A percentile compares a stretch with the other conserved stretches of the same genome.
phyloP scores from a whole-genome alignment of 371 early-diverging fungal species.

The Syncephalastrum racemosum region DNA sequence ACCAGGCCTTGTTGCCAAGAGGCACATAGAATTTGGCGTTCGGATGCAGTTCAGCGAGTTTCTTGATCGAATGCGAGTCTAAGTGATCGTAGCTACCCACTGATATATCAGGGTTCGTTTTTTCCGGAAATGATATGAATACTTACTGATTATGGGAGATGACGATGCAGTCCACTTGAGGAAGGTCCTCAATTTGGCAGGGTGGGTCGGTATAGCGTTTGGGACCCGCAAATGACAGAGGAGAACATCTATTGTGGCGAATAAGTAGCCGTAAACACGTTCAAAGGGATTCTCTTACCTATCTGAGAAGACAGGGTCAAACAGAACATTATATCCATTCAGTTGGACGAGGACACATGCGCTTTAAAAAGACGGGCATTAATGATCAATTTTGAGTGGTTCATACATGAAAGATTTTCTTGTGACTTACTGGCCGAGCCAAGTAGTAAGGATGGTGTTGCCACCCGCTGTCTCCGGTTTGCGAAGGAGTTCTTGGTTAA shows the following conservation, averaged over 20 bases:
- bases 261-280: background rate
- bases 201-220: conserved; percentile 69
- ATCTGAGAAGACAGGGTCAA: conserved; percentile 75
- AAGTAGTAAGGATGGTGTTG: conserved; percentile 29
- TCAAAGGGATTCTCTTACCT: conserved; percentile 15
- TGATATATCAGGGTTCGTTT: background rate
- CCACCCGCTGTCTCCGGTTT: conserved; percentile 15
- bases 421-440: conserved; percentile 40
- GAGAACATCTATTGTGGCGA: conserved; percentile 53
- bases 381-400: background rate
- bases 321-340: conserved; percentile 65
- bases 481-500: conserved; percentile 24
- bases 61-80: conserved; percentile 57
- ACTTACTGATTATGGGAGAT: conserved; percentile 71
- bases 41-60: conserved; percentile 42
- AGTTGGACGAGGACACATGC: conserved; percentile 65
- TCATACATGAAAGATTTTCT: background rate
- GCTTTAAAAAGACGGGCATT: conserved; percentile 15
- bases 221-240: conserved; percentile 60
- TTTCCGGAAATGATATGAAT: background rate
- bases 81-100: conserved; percentile 69
- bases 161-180: conserved; percentile 67
- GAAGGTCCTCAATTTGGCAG: conserved; percentile 63
- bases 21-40: conserved; percentile 68
- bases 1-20: conserved; percentile 70